Evolutionary conservation across 108 stramenopile genomes (phyloP).

Genomic region (Cyclotella kingstonii): DNA sequence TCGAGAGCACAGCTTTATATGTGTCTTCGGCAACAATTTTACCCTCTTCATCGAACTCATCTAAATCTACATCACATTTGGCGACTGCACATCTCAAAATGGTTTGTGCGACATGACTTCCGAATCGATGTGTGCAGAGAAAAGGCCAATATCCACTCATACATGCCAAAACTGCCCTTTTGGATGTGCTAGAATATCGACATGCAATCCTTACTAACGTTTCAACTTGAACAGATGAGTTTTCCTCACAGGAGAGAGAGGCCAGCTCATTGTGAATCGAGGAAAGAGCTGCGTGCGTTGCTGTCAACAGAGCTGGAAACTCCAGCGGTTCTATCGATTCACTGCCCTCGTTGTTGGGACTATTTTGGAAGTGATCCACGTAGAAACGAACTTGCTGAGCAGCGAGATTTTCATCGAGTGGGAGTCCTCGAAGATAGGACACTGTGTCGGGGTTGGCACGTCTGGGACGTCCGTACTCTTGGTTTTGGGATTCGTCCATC

Average conservation of each 20-base stretch:
- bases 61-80: conserved; percentile 44
- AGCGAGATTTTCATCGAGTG: conserved; percentile 61
- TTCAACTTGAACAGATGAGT: conserved; percentile 65
- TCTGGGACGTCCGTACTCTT: conserved; percentile 73
- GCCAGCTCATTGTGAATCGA: conserved; percentile 80
- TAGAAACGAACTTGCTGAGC: conserved; percentile 54
- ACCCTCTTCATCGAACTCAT: conserved; percentile 47
- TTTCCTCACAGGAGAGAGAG: conserved; percentile 79
- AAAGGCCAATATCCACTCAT: conserved; percentile 67
- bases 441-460: conserved; percentile 77
- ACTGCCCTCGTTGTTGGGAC: conserved; percentile 3
- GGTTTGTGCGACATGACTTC: conserved; percentile 83
- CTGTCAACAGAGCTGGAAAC: conserved; percentile 65
- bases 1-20: conserved; percentile 16
- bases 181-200: conserved; percentile 62
- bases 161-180: conserved; percentile 53
- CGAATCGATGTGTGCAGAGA: conserved; percentile 80
- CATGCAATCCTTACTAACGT: conserved; percentile 59
- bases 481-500: conserved; percentile 5
- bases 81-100: conserved; percentile 52
- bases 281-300: conserved; percentile 69
- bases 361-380: conserved; percentile 29
- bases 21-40: conserved; percentile 57
- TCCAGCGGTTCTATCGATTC: conserved; percentile 31
- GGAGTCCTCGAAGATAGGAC: conserved; percentile 71